phyloP scores from a whole-genome alignment of 116 monocot genomes.

The Papilionanthe hybrid region DNA sequence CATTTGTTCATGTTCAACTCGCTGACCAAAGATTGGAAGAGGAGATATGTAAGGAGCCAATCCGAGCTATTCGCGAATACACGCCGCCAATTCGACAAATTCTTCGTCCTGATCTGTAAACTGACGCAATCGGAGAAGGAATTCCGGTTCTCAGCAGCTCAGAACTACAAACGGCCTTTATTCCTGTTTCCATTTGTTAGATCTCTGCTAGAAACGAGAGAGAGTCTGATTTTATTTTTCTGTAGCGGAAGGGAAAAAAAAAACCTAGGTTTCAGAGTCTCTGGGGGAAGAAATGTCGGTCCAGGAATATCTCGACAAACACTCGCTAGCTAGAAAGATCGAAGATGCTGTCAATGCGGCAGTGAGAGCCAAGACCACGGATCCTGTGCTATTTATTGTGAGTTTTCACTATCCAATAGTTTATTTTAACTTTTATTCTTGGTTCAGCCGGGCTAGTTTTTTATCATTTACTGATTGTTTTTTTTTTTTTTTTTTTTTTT shows the following conservation, averaged over 20 bases:
- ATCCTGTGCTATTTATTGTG: conserved; percentile 88
- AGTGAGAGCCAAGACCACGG: conserved; percentile 78
- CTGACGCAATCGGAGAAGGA: neutral
- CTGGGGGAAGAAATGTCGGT: conserved; percentile 52
- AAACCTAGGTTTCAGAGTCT: neutral
- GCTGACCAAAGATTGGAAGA: no score
- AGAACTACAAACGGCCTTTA: neutral
- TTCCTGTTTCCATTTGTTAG: neutral
- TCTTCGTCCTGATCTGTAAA: no score
- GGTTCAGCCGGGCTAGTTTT: neutral
- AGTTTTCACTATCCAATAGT: neutral
- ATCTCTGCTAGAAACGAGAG: neutral
- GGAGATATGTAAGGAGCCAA: no score
- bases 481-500: neutral
- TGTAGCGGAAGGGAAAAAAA: neutral
- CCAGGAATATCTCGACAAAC: conserved; percentile 93
- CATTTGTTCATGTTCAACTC: no score
- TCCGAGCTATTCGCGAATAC: no score
- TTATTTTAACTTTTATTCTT: neutral
- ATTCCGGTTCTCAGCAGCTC: neutral
- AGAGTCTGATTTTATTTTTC: neutral
- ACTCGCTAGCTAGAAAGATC: conserved; percentile 84
- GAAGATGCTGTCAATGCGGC: conserved; percentile 98
- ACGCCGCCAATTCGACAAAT: no score
- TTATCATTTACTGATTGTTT: neutral